Base-by-base conservation (phyloP, 2,329 filamentous ascomycete genomes). In the Xylaria hypoxylon region DNA sequence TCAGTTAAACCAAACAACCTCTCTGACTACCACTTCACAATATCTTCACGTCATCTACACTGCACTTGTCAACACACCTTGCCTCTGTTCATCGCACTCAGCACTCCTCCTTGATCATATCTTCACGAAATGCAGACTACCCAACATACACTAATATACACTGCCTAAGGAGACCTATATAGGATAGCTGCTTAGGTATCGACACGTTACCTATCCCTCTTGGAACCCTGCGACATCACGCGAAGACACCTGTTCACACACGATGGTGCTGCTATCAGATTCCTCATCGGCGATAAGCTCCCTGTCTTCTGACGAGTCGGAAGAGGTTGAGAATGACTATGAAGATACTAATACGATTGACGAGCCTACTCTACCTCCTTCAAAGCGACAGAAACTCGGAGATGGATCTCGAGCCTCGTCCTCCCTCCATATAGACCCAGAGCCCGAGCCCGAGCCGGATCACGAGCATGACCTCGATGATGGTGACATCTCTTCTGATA, bases 401-500 rank as follows among this genome's bases (percentile, higher is more conserved):
- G 76, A 77, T 33, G 74, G 71, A 10, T 79, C 78, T 13, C 72
- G 76, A 48, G 77, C 76, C 64, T 84, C 85, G 24, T 87, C 85
- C 2, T 85, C 85, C 11, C 78, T 83, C 38, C 84, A 86, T 50
- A 76, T 81, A 8, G 82, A 82, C 2, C 81, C 81, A 13, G 82
- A 82, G 3, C 81, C 81, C n/a, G 80, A 84, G 58, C 78, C 85
- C 66, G 79, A 89, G 78, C 79, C 71, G 38, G 75, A 77, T 35
- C 66, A 73, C 5, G 75, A 77, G 22, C 71, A 73, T 53, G 73
- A 77, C 72, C 80, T 88, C 48, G 85, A 87, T 44, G 86, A 87
- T 67, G 84, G 82, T 72, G 92, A 94, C 60, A 90, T 98, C 67
- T 97, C 94, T 7, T 93, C 92, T 59, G 96, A 99, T 80, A 96